phyloP scores from a whole-genome alignment of 169 alveolate species.

The Cryptosporidium ryanae region DNA sequence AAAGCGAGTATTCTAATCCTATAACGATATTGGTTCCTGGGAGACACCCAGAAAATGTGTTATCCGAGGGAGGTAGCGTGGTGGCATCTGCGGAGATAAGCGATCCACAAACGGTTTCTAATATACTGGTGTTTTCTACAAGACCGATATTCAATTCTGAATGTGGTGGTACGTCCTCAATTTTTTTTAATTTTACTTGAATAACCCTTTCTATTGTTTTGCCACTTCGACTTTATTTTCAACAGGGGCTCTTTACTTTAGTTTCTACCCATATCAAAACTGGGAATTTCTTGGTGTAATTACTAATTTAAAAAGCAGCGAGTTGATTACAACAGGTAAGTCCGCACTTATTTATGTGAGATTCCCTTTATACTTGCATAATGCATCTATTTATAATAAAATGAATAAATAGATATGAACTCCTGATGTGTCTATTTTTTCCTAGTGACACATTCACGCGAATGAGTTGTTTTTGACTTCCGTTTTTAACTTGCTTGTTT shows the following conservation, averaged over 20 bases:
- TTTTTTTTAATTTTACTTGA: too few relatives aligned
- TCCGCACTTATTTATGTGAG: background rate
- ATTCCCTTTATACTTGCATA: background rate
- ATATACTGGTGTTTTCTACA: constrained; percentile 16
- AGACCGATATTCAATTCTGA: constrained; percentile 21
- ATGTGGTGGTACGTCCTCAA: constrained; percentile 72
- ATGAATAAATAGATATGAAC: too few relatives aligned
- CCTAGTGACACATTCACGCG: too few relatives aligned
- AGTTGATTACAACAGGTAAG: constrained; percentile 73
- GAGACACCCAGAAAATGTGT: constrained; percentile 32
- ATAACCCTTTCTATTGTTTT: background rate
- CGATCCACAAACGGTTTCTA: constrained; percentile 35
- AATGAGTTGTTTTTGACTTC: too few relatives aligned
- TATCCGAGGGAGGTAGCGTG: constrained; percentile 24
- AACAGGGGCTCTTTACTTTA: constrained; percentile 50
- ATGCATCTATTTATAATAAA: background rate
- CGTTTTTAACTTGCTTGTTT: background rate
- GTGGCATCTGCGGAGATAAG: constrained; percentile 18
- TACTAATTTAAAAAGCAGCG: constrained; percentile 64
- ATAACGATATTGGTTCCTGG: constrained; percentile 59
- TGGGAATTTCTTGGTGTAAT: constrained; percentile 73
- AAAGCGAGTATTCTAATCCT: background rate
- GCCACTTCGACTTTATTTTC: background rate
- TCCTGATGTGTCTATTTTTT: too few relatives aligned
- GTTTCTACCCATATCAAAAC: constrained; percentile 53